Evolutionary conservation across 768 basidiomycete species (phyloP).

Genomic region (Neoboletus magnificus): DNA sequence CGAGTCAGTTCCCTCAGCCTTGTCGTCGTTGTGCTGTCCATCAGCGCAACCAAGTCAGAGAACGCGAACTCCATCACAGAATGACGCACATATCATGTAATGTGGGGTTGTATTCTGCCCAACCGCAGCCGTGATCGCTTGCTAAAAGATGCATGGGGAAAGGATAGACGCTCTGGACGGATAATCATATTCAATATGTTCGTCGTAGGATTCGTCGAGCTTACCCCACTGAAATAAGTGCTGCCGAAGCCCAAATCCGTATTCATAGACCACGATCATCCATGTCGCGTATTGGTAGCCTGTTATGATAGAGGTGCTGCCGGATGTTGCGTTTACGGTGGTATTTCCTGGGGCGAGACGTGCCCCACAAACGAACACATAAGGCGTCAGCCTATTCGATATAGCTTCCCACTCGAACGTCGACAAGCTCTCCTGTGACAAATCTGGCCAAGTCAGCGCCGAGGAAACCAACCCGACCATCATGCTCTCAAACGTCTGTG

Average conservation of each 20-base stretch:
- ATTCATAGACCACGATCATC: neutral
- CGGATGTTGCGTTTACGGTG: neutral
- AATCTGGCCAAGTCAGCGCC: no score
- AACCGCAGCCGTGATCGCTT: neutral
- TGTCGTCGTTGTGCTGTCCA: no score
- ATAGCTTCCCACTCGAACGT: no score
- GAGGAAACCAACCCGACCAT: no score
- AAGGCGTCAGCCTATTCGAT: no score
- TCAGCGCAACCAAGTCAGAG: neutral
- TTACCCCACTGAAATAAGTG: neutral
- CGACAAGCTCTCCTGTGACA: no score
- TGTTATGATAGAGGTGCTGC: neutral
- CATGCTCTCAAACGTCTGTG: neutral
- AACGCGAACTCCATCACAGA: neutral
- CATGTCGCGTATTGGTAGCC: neutral
- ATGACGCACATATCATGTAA: neutral
- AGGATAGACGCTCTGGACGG: neutral
- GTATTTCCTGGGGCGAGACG: neutral
- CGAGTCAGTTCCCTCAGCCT: no score
- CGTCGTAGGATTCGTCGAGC: neutral
- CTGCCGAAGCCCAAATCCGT: neutral
- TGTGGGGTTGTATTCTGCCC: neutral
- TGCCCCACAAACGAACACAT: neutral
- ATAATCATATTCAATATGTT: neutral
- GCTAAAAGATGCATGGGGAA: neutral